These are phyloP conservation scores for Pistacia atlantica DNA, from an alignment of 345 rosid genomes.

Conservation along the genomic window DNA sequence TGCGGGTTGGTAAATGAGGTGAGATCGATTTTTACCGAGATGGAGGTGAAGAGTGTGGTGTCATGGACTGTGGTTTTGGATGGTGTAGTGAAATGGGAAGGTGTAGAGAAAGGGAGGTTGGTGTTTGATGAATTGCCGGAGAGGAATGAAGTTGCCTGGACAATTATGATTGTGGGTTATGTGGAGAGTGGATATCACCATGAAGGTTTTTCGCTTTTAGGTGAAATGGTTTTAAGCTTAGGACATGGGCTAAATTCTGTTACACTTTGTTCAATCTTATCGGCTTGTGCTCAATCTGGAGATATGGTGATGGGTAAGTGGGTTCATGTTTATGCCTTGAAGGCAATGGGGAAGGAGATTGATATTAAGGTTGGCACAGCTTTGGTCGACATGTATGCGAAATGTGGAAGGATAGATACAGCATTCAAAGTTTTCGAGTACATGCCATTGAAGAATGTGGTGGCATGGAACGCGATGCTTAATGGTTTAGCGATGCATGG, in stretches of 20 bases:
- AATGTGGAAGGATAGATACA: constrained; percentile 63
- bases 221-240: constrained; percentile 44
- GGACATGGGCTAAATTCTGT: constrained; percentile 48
- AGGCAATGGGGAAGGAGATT: constrained; percentile 48
- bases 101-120: constrained; percentile 52
- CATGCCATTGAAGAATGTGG: constrained; percentile 65
- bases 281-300: constrained; percentile 76
- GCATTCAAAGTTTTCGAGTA: constrained; percentile 55
- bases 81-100: constrained; percentile 64
- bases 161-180: constrained; percentile 67
- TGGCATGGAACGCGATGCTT: constrained; percentile 77
- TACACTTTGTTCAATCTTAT: constrained; percentile 64
- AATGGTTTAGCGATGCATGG: constrained; percentile 86
- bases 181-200: constrained; percentile 57
- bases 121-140: constrained; percentile 71
- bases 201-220: constrained; percentile 49
- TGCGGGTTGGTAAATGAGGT: constrained; percentile 51
- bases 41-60: constrained; percentile 59
- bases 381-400: constrained; percentile 85
- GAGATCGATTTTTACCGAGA: constrained; percentile 43
- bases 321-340: constrained; percentile 73
- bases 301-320: constrained; percentile 61
- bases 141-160: constrained; percentile 73
- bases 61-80: constrained; percentile 78
- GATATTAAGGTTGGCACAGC: constrained; percentile 72